Base-by-base conservation (phyloP, 768 basidiomycete species). In the Xanthoconium stramineum region DNA sequence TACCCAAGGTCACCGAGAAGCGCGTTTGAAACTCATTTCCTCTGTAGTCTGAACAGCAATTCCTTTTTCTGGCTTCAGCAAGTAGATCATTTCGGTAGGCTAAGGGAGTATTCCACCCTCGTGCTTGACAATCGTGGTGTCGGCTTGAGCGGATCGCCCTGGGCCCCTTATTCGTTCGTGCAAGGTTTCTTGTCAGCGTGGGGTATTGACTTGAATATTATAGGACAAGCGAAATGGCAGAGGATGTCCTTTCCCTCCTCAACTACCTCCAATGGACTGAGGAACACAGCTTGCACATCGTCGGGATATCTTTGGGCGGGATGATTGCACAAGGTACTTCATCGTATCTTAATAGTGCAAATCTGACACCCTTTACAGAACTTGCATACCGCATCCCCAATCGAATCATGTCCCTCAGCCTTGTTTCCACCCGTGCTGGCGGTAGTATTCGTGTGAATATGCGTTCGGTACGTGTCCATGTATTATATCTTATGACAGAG, bases 51-150 rank as follows among this genome's bases (percentile, higher is more conserved):
- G 57, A 89, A 86, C 67, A 76, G 78, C 51, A 83, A 74, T 59
- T 82, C 78, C 7, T 89, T 85, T 62, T 76, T 77, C 1, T 91
- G 88, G 90, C 64, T 67, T 0, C 64, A 72, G 1, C 89, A 92
- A 66, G 85, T 92, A 3, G 68, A 78, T 5, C 75, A 86, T 65
- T 91, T 93, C 61, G 76, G 78, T 8, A 70, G 65, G n/a, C 68
- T 78, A 15, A 70, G 75, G 14, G 72, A 82, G 35, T 87, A 86
- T 64, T 78, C 83, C 1, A 73, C 82, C 14, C 75, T 93, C 3
- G 88, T 90, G 5, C 91, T 93, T 65, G 91, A 93, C 70, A 92
- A 94, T 67, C 80, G 91, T 38, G 91, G 91, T 2, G 89, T 89
- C 8, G 91, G 91, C 8, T 80, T 89, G 68, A 89, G 86, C 32